These are phyloP conservation scores for Mycocentrospora acerina DNA, from an alignment of 2,329 filamentous ascomycete genomes.

Conservation along the genomic window DNA sequence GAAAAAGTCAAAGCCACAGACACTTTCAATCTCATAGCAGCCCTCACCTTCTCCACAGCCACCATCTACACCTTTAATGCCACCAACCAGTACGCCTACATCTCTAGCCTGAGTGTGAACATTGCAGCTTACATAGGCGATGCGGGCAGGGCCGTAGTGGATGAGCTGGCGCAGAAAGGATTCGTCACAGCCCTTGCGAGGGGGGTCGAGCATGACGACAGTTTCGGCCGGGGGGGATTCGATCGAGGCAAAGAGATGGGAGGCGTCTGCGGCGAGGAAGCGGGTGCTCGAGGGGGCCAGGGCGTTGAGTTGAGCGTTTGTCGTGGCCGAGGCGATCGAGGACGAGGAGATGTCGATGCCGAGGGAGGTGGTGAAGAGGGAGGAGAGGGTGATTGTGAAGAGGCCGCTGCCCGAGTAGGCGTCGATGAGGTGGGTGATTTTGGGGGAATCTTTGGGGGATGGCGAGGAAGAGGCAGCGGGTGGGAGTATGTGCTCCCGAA, in stretches of 20 bases:
- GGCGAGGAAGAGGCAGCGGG: conserved; percentile 7
- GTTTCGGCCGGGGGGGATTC: conserved; percentile 77
- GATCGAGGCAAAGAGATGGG: conserved; percentile 76
- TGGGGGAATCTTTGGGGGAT: conserved; percentile 20
- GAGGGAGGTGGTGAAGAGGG: conserved; percentile 74
- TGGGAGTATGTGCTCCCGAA: conserved; percentile 75
- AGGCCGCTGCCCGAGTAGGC: conserved; percentile 97
- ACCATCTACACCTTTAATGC: conserved; percentile 51
- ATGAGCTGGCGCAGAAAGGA: conserved; percentile 81
- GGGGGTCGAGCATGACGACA: conserved; percentile 94
- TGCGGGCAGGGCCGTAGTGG: conserved; percentile 71
- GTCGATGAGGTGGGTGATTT: conserved; percentile 85
- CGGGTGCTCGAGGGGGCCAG: conserved; percentile 67
- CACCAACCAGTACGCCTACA: conserved; percentile 81
- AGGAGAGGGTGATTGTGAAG: conserved; percentile 91
- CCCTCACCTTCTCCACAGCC: conserved; percentile 41
- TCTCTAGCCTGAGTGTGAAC: conserved; percentile 97
- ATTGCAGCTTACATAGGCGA: conserved; percentile 96
- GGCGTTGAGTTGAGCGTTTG: conserved; percentile 77
- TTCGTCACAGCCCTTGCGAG: conserved; percentile 88
- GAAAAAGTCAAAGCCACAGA: conserved; percentile 96
- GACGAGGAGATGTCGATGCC: conserved; percentile 86
- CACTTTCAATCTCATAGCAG: conserved; percentile 81
- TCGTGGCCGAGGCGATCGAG: conserved; percentile 75
- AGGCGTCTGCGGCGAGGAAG: conserved; percentile 89